Conservation (phyloP, 2,329 filamentous ascomycete genomes). For the Fusarium continuum region DNA sequence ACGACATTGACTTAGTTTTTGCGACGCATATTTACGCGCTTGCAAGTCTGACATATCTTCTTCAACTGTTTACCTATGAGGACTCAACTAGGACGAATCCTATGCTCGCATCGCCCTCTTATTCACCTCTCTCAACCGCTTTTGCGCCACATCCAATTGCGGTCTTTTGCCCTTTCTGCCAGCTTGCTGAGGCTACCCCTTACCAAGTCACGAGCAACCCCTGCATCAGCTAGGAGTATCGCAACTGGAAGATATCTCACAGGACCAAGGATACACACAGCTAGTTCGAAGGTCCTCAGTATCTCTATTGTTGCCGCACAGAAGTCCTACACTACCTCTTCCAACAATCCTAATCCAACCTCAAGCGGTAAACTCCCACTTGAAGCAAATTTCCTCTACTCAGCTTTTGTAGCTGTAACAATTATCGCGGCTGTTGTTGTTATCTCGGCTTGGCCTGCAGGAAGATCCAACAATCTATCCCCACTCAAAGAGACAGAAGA, state of each 20-base stretch:
- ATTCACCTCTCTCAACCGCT: conserved; percentile 5
- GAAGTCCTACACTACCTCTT: conserved; percentile 15
- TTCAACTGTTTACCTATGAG: conserved; percentile 37
- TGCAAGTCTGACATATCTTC: conserved; percentile 16
- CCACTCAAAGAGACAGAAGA: conserved; percentile 20
- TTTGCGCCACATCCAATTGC: conserved; percentile 17
- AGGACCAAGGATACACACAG: not conserved
- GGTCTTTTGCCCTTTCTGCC: conserved; percentile 22
- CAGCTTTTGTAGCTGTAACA: conserved; percentile 19
- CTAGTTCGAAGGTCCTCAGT: not conserved
- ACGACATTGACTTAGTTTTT: conserved; percentile 33
- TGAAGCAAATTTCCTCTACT: conserved; percentile 31
- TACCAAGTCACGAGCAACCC: conserved; percentile 19
- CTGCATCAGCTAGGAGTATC: conserved; percentile 17
- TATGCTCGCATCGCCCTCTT: conserved; percentile 24
- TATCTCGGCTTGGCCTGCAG: conserved; percentile 28
- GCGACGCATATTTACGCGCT: conserved; percentile 31
- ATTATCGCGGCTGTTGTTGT: conserved; percentile 22
- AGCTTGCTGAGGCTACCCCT: conserved; percentile 23
- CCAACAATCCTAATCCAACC: not conserved
- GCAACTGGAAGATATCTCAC: conserved; percentile 6
- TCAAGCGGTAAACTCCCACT: conserved; percentile 13
- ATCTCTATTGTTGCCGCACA: not conserved
- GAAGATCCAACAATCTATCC: not conserved
- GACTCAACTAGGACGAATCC: conserved; percentile 26